Conservation (phyloP, 495 filamentous ascomycete species). For the Bathelium albidoporum region DNA sequence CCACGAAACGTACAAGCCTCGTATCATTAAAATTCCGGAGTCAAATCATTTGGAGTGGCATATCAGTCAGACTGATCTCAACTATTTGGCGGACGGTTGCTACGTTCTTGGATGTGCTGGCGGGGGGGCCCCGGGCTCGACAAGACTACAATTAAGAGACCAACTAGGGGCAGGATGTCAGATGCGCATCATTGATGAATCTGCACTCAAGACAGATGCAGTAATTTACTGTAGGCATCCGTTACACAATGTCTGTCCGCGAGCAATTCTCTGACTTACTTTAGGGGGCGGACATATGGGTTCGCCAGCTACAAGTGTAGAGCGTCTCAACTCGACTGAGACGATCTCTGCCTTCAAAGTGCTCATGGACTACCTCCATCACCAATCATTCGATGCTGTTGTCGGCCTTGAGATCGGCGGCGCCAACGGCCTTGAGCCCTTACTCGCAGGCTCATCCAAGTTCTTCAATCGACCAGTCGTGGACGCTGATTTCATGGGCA, state of each 20-base stretch:
- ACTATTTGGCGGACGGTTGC: slow-evolving; percentile 48
- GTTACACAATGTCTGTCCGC: not conserved
- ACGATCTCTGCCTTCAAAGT: slow-evolving; percentile 10
- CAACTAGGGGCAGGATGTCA: slow-evolving; percentile 38
- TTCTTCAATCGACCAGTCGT: slow-evolving; percentile 43
- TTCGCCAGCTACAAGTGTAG: slow-evolving; percentile 13
- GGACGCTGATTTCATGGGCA: slow-evolving; percentile 48
- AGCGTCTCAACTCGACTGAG: slow-evolving; percentile 13
- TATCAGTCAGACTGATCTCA: slow-evolving; percentile 44
- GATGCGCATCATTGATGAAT: slow-evolving; percentile 35
- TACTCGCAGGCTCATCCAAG: slow-evolving; percentile 39
- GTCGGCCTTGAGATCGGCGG: slow-evolving; percentile 44
- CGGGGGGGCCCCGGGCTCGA: slow-evolving; percentile 41
- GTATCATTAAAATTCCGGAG: slow-evolving; percentile 33
- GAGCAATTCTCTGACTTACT: not conserved
- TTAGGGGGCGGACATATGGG: slow-evolving; percentile 16
- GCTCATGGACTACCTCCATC: slow-evolving; percentile 13
- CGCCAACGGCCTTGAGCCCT: slow-evolving; percentile 43
- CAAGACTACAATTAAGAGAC: slow-evolving; percentile 28
- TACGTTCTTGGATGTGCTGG: slow-evolving; percentile 54
- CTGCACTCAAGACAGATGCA: slow-evolving; percentile 9
- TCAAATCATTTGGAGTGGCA: slow-evolving; percentile 35
- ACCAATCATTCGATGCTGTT: slow-evolving; percentile 15
- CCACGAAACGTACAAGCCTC: slow-evolving; percentile 40
- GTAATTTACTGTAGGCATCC: slow-evolving; percentile 7